Evolutionary conservation across 441 rosid genomes (phyloP).

Genomic region (Arabidopsis lyrata): DNA sequence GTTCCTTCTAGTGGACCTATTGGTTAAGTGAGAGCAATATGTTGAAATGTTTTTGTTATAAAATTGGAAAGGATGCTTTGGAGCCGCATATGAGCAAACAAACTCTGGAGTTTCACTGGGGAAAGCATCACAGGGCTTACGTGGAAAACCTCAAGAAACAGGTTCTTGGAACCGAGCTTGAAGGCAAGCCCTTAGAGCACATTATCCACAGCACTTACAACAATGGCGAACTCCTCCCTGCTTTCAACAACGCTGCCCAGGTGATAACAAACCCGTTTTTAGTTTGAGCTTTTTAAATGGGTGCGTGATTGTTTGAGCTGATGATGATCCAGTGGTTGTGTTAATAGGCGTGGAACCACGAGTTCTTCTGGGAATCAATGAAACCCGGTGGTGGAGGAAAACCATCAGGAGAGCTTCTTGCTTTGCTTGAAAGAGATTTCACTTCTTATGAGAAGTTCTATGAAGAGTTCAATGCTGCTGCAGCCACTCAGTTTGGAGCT

Average conservation of each 20-base stretch:
- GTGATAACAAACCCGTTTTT: conserved; percentile 43
- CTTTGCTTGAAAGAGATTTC: conserved; percentile 84
- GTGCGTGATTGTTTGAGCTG: conserved; percentile 23
- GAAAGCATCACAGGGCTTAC: conserved; percentile 88
- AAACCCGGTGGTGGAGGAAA: conserved; percentile 92
- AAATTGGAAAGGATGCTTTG: conserved; percentile 66
- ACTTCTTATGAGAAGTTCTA: conserved; percentile 76
- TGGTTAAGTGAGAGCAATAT: conserved; percentile 16
- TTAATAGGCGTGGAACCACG: conserved; percentile 90
- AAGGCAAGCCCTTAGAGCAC: conserved; percentile 70
- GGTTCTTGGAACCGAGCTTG: conserved; percentile 75
- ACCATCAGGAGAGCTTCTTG: conserved; percentile 85
- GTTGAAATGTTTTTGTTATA: conserved; percentile 3
- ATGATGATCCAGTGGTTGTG: conserved; percentile 3
- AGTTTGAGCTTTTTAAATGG: not conserved
- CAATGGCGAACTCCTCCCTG: conserved; percentile 78
- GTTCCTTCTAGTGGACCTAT: not conserved
- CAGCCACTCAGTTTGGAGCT: conserved; percentile 89
- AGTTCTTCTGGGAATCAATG: conserved; percentile 96
- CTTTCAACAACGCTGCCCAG: conserved; percentile 97
- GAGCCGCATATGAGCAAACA: conserved; percentile 90
- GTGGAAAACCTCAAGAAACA: conserved; percentile 92
- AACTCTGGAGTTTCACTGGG: conserved; percentile 91
- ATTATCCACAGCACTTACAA: conserved; percentile 61
- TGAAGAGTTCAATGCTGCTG: conserved; percentile 69